phyloP scores from a whole-genome alignment of 202 grass and related monocot genomes.

The Setaria italica region DNA sequence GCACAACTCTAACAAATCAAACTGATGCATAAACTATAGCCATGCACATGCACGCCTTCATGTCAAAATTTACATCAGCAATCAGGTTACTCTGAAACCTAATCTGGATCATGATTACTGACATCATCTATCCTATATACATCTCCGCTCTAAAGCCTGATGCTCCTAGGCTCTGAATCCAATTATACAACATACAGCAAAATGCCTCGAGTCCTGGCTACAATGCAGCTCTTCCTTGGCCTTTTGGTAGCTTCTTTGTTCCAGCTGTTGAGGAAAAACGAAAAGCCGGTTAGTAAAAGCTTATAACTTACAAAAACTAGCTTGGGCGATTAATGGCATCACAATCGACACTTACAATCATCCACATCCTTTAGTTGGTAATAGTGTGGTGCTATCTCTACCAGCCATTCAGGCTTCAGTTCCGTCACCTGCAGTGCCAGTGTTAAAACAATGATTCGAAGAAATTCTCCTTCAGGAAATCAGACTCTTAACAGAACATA shows the following conservation, averaged over 20 bases:
- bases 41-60: background rate
- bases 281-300: background rate
- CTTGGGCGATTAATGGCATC: background rate
- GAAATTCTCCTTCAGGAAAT: background rate
- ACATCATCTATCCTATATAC: constrained; percentile 26
- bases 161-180: background rate
- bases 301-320: constrained; percentile 20
- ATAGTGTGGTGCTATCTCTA: constrained; percentile 93
- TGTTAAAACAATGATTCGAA: constrained; percentile 16
- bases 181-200: constrained; percentile 3
- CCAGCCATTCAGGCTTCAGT: constrained; percentile 84
- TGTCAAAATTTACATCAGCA: constrained; percentile 41
- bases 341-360: constrained; percentile 63
- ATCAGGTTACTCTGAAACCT: background rate
- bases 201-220: constrained; percentile 23
- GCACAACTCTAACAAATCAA: background rate
- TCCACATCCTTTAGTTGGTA: constrained; percentile 95
- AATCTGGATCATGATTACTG: constrained; percentile 5
- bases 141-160: constrained; percentile 4
- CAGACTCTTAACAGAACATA: constrained; percentile 40
- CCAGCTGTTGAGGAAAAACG: constrained; percentile 48
- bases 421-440: constrained; percentile 74
- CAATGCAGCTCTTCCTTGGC: constrained; percentile 59
- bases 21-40: background rate
- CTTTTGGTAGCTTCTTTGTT: constrained; percentile 65